Conservation (phyloP, 805 yeast species). For the Metschnikowia colocasiae region DNA sequence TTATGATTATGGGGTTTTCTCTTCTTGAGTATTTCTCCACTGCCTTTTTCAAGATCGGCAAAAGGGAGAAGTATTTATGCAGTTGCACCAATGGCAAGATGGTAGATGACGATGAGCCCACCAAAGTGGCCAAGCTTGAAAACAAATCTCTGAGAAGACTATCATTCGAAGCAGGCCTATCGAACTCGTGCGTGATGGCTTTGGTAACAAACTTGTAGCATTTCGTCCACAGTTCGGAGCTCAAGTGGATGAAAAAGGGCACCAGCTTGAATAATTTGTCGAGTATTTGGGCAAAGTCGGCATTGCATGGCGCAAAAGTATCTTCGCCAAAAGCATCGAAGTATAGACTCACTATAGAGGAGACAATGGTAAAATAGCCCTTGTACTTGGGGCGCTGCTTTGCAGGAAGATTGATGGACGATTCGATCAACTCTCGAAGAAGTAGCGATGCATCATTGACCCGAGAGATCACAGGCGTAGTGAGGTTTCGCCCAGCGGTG, state of each 20-base stretch:
- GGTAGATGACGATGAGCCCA: conserved; percentile 21
- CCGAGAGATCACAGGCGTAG: conserved; percentile 27
- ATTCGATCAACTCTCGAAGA: conserved; percentile 24
- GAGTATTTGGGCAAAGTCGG: conserved; percentile 25
- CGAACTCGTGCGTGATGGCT: conserved; percentile 16
- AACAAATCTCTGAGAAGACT: conserved; percentile 22
- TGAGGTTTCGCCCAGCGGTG: conserved; percentile 22
- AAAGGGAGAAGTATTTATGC: conserved; percentile 19
- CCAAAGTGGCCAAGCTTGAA: conserved; percentile 17
- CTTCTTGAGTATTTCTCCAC: conserved; percentile 17
- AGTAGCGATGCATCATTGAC: conserved; percentile 30
- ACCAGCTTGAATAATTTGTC: conserved; percentile 20
- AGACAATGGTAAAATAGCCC: conserved; percentile 19
- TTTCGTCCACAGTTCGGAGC: conserved; percentile 25
- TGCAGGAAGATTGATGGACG: conserved; percentile 14
- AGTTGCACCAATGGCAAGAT: conserved; percentile 19
- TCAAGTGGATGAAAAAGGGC: conserved; percentile 32
- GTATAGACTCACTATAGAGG: conserved; percentile 19
- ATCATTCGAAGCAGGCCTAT: conserved; percentile 14
- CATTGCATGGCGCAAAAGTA: conserved; percentile 21
- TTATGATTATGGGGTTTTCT: conserved; percentile 24
- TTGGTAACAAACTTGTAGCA: conserved; percentile 23
- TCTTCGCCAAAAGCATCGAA: conserved; percentile 11
- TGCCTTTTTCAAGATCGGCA: conserved; percentile 19
- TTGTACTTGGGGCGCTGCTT: conserved; percentile 21